Evolutionary conservation across 345 rosid species (phyloP), one percentile per base, ranked within the genome.

Genomic region (Linum lewisii): DNA sequence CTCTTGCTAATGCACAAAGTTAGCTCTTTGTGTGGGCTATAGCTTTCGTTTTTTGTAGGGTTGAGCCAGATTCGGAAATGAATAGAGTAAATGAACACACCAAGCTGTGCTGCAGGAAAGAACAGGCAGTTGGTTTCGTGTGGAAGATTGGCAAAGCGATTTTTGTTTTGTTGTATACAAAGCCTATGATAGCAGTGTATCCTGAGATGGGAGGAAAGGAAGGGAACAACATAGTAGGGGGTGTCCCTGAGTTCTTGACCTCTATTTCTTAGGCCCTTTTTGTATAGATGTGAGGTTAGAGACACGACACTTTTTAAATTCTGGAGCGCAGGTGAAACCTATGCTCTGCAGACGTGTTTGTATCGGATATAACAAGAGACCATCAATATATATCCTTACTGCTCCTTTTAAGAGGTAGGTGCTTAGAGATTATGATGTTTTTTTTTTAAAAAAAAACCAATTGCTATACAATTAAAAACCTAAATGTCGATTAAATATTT

Each of bases 221-320:
- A 26, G 21, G 21, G 44, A 24, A 26, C 49, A 16, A 15, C 15
- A 29, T 2, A 64, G 51, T 24, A 42, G 32, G 16, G 34, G 32
- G 45, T 64, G 34, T 54, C 18, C 24, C 14, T 51, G 25, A 23
- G 23, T 6, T 29, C 24, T 26, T 24, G 15, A 34, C 47, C 6
- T 29, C 8, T 50, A 26, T 21, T 47, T 57, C 15, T 50, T 51
- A 32, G 63, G 62, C 34, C 34, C 34, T 29, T 70, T 71, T 55
- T 77, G 81, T 77, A 75, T 53, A 60, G 34, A 29, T 29, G 7
- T 58, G 69, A 64, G 70, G 0, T 61, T 67, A 67, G 58, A 65
- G 74, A 69, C 32, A 26, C 57, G 60, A 67, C 65, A 36, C 26
- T n/a, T n/a, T n/a, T n/a, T n/a, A 72, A 59, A 50, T 47, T 75